phyloP scores from a whole-genome alignment of 345 rosid species.

The Ceriops decandra region DNA sequence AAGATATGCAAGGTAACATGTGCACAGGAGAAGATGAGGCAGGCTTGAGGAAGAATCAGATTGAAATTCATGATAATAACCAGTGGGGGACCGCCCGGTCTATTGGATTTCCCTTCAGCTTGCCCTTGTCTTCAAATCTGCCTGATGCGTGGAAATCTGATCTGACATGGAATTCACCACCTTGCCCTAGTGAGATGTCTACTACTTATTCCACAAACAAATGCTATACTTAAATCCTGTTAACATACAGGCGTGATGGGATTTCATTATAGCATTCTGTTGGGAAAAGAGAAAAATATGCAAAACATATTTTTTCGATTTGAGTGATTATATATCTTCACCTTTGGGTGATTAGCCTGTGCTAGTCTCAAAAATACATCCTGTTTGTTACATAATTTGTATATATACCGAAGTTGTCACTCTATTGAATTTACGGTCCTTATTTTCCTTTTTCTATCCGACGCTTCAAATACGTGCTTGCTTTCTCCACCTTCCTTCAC shows the following conservation, averaged over 20 bases:
- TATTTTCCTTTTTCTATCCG: background rate
- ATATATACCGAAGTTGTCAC: background rate
- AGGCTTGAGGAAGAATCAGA: slow-evolving; percentile 24
- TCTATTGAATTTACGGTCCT: background rate
- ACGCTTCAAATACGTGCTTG: too few relatives aligned
- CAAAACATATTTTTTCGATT: background rate
- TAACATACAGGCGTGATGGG: slow-evolving; percentile 4
- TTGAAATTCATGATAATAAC: slow-evolving; percentile 9
- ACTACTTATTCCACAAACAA: slow-evolving; percentile 49
- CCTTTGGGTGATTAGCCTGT: slow-evolving; percentile 5
- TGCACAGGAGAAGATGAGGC: slow-evolving; percentile 25
- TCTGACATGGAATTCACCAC: slow-evolving; percentile 49
- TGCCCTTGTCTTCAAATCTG: slow-evolving; percentile 37
- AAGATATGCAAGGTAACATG: slow-evolving; percentile 32
- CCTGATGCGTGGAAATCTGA: slow-evolving; percentile 38
- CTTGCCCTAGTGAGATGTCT: slow-evolving; percentile 47
- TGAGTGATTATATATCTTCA: slow-evolving; percentile 1
- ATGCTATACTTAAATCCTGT: slow-evolving; percentile 42
- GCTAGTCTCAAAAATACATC: slow-evolving; percentile 10
- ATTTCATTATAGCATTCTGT: slow-evolving; percentile 19
- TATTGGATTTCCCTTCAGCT: slow-evolving; percentile 58
- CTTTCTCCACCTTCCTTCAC: background rate
- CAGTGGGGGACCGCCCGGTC: slow-evolving; percentile 35
- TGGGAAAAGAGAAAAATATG: background rate
- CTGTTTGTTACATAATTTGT: slow-evolving; percentile 21